These are phyloP conservation scores for Stachybotrys chartarum DNA, from an alignment of 2,329 filamentous ascomycete species.

Conservation along the genomic window DNA sequence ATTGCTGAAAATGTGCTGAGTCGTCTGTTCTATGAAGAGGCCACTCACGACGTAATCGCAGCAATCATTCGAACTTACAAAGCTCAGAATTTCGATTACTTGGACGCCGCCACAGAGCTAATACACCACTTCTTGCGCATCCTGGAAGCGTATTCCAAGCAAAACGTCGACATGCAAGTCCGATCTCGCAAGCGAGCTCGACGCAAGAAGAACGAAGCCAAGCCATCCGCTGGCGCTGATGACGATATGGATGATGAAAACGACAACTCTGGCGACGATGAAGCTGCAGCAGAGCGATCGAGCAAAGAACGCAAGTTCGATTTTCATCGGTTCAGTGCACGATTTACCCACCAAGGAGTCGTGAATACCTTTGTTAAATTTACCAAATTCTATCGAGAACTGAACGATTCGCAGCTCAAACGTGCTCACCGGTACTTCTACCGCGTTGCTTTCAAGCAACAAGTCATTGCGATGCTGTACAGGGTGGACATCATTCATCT, in stretches of 20 bases:
- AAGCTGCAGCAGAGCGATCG: slow-evolving; percentile 60
- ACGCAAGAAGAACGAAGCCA: slow-evolving; percentile 63
- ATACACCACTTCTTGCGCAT: slow-evolving; percentile 88
- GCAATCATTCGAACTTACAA: slow-evolving; percentile 81
- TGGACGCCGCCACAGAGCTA: slow-evolving; percentile 87
- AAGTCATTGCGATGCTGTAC: slow-evolving; percentile 82
- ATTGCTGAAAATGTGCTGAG: slow-evolving; percentile 96
- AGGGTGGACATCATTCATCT: slow-evolving; percentile 85
- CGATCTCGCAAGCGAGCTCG: slow-evolving; percentile 70
- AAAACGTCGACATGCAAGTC: slow-evolving; percentile 89
- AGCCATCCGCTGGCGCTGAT: slow-evolving; percentile 22
- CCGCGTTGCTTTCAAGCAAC: slow-evolving; percentile 88
- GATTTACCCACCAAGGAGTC: slow-evolving; percentile 77
- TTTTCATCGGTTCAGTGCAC: slow-evolving; percentile 73
- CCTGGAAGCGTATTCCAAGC: slow-evolving; percentile 87
- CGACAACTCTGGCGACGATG: slow-evolving; percentile 66
- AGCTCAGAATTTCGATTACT: slow-evolving; percentile 86
- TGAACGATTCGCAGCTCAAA: slow-evolving; percentile 76
- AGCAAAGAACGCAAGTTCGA: slow-evolving; percentile 88
- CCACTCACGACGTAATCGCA: slow-evolving; percentile 82
- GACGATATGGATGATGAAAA: slow-evolving; percentile 50
- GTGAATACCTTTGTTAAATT: slow-evolving; percentile 86
- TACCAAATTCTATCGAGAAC: slow-evolving; percentile 70
- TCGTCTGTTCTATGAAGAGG: slow-evolving; percentile 96
- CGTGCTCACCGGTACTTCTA: slow-evolving; percentile 92